Conservation (phyloP, 345 rosid genomes). For the Salix arbutifolia region DNA sequence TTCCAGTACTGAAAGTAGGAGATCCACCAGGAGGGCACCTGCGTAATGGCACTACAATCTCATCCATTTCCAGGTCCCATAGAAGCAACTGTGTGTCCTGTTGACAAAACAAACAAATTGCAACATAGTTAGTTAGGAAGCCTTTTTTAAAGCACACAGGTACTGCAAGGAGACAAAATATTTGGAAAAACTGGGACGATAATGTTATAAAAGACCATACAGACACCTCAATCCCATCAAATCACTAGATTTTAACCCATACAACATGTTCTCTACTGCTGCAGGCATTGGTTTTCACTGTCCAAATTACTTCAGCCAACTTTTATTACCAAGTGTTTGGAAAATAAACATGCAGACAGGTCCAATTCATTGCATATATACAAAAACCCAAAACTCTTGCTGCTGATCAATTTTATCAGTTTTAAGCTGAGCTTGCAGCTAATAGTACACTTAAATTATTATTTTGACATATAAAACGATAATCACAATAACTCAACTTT, state of each 20-base stretch:
- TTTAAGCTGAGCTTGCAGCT: not conserved
- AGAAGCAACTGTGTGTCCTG: conserved; percentile 96
- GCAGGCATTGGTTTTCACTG: not conserved
- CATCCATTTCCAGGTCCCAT: conserved; percentile 99
- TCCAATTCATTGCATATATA: not conserved
- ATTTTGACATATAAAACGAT: not conserved
- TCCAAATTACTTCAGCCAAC: not conserved
- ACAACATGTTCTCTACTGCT: not conserved
- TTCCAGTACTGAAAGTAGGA: conserved; percentile 90
- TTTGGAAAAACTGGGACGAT: not conserved
- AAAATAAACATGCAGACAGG: not conserved
- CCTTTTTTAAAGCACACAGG: not conserved
- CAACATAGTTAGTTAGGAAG: not conserved
- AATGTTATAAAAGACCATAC: not conserved
- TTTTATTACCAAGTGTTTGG: not conserved
- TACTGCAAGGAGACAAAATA: not conserved
- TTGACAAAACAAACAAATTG: not conserved
- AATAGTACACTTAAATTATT: not conserved
- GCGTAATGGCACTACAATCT: conserved; percentile 92
- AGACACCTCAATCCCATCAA: conserved; percentile 3
- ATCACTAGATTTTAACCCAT: conserved; percentile 8
- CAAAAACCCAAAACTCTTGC: not conserved
- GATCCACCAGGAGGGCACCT: conserved; percentile 90
- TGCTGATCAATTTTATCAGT: not conserved
- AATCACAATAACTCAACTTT: not conserved